Conservation (phyloP, 352 stramenopile species). For the Pythium phragmitis region DNA sequence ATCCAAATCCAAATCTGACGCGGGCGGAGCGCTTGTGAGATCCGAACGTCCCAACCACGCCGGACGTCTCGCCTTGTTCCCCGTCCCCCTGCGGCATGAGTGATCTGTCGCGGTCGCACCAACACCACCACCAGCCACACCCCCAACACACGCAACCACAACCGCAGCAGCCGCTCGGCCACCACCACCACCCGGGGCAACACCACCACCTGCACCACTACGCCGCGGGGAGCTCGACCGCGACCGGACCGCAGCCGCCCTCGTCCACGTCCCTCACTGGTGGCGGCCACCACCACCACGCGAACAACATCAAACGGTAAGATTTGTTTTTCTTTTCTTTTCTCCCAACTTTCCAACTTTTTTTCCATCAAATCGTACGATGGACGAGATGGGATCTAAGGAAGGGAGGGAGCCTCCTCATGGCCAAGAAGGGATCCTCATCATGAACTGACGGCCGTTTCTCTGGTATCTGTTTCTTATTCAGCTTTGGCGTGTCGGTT, state of each 20-base stretch:
- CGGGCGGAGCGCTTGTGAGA: no score
- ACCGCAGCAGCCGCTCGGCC: constrained; percentile 27
- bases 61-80: not conserved
- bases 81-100: constrained; percentile 21
- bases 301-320: constrained; percentile 26
- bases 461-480: constrained; percentile 7
- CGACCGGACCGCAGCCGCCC: not conserved
- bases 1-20: not conserved
- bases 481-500: constrained; percentile 24
- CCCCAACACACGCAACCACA: constrained; percentile 28
- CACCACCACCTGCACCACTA: constrained; percentile 22
- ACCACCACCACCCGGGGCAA: constrained; percentile 17
- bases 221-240: not conserved
- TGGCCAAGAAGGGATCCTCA: no score
- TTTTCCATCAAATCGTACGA: constrained; percentile 21
- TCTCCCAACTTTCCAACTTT: constrained; percentile 14
- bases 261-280: not conserved
- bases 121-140: constrained; percentile 22
- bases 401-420: not conserved
- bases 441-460: not conserved
- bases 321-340: constrained; percentile 6
- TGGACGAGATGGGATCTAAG: not conserved
- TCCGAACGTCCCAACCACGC: no score
- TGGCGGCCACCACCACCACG: not conserved
- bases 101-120: constrained; percentile 25